A percentile compares a stretch with the other conserved stretches of the same genome.
Evolutionary conservation across 768 basidiomycete species (phyloP).

Genomic region (Coprinopsis cinerea): DNA sequence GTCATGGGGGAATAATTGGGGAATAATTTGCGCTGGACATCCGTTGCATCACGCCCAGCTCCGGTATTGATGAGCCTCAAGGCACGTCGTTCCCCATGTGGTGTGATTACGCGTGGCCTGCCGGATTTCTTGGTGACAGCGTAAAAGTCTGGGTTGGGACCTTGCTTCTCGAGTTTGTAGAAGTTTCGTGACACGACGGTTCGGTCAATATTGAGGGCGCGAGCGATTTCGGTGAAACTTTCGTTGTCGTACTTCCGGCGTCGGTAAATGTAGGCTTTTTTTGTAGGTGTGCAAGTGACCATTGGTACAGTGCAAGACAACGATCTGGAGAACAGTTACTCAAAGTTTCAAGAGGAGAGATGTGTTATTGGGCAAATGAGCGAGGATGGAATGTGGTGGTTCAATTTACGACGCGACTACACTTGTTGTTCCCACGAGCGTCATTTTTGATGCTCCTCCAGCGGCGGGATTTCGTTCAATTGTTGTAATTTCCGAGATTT

Average conservation of each 20-base stretch:
- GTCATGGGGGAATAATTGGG: background rate
- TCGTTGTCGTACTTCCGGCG: background rate
- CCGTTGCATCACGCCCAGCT: conserved; percentile 3
- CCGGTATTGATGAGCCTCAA: background rate
- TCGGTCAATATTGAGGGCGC: background rate
- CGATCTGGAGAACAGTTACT: background rate
- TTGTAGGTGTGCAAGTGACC: conserved; percentile 6
- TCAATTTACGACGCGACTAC: too few species aligned
- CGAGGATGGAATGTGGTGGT: too few species aligned
- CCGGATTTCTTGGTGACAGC: background rate
- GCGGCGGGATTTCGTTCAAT: too few species aligned
- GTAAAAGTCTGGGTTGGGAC: conserved; percentile 9
- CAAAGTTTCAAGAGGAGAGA: background rate
- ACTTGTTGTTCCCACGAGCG: too few species aligned
- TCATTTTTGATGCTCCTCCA: too few species aligned
- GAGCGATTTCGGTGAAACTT: conserved; percentile 4
- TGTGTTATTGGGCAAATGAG: background rate
- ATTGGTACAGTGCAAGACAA: background rate
- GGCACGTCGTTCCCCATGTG: background rate
- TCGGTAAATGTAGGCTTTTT: conserved; percentile 4
- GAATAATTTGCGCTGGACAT: conserved; percentile 8
- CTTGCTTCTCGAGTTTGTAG: conserved; percentile 6
- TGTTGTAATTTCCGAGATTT: too few species aligned
- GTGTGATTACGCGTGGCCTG: background rate
- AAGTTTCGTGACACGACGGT: conserved; percentile 1